Percentiles rank a stretch among this genome's conserved stretches.
Conservation (phyloP, 495 filamentous ascomycete genomes). For the Aspergillus ostianus region DNA sequence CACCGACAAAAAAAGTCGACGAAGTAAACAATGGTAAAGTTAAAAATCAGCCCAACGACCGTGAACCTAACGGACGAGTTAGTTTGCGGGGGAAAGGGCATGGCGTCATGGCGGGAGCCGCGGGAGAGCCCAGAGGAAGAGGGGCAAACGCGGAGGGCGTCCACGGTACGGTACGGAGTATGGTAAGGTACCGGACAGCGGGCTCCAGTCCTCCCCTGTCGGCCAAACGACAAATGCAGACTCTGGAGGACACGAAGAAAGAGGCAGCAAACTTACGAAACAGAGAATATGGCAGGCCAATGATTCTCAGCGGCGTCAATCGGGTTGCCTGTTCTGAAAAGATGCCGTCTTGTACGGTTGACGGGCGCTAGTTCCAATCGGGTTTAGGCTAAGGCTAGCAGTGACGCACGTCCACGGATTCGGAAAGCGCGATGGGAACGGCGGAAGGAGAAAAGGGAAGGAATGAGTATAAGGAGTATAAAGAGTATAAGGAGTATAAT, state of each 20-base stretch:
- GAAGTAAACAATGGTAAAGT: background rate
- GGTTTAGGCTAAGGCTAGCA: too few species aligned
- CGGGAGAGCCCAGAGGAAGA: conserved; percentile 1
- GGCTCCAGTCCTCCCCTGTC: conserved; percentile 7
- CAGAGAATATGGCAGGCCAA: too few species aligned
- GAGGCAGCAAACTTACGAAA: too few species aligned
- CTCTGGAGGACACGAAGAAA: too few species aligned
- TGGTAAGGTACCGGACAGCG: background rate
- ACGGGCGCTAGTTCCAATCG: conserved; percentile 6
- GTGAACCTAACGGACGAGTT: conserved; percentile 11
- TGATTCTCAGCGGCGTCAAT: too few species aligned
- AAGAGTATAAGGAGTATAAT: too few species aligned
- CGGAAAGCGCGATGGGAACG: background rate
- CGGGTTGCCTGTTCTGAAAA: too few species aligned
- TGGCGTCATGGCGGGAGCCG: conserved; percentile 18
- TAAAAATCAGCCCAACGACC: background rate
- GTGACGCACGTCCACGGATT: conserved; percentile 6
- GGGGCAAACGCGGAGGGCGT: conserved; percentile 4
- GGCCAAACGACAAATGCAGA: too few species aligned
- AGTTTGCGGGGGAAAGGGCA: conserved; percentile 20
- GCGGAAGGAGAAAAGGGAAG: background rate
- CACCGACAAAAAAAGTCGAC: background rate
- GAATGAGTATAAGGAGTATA: too few species aligned
- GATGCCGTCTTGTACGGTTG: too few species aligned
- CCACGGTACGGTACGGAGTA: conserved; percentile 9